These are phyloP conservation scores for Senna siamea DNA, from an alignment of 306 rosid species.

Conservation along the genomic window DNA sequence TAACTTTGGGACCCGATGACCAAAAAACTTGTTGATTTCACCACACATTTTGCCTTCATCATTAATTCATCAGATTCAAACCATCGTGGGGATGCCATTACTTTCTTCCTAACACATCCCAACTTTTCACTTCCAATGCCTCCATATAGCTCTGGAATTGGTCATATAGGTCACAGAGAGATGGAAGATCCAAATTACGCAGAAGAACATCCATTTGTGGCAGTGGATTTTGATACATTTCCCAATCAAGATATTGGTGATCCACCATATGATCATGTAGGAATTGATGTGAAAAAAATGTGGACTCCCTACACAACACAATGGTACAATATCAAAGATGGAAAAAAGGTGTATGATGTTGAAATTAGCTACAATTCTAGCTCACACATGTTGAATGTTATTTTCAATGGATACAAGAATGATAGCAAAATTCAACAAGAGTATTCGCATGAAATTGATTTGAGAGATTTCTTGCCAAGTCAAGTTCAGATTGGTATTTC, in stretches of 20 bases:
- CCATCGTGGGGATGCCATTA: conserved; percentile 39
- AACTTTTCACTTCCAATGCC: conserved; percentile 23
- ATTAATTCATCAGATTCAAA: conserved; percentile 28
- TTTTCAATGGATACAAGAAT: conserved; percentile 32
- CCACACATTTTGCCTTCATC: conserved; percentile 42
- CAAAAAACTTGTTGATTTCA: conserved; percentile 38
- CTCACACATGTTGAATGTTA: conserved; percentile 7
- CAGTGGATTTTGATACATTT: conserved; percentile 52
- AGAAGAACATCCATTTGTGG: conserved; percentile 40
- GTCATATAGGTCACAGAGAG: conserved; percentile 1
- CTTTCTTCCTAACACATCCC: conserved; percentile 47
- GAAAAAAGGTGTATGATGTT: conserved; percentile 23
- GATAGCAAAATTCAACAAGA: conserved; percentile 1
- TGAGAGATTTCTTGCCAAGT: conserved; percentile 25
- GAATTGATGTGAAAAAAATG: conserved; percentile 2
- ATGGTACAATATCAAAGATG: conserved; percentile 26
- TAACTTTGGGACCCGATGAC: conserved; percentile 28
- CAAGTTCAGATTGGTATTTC: conserved; percentile 36
- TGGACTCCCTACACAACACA: conserved; percentile 1
- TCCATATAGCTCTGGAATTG: conserved; percentile 31
- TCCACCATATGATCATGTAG: conserved; percentile 26
- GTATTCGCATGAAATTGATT: background rate
- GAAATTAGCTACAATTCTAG: conserved; percentile 23
- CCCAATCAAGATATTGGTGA: background rate
- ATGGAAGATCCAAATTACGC: background rate